phyloP scores from a whole-genome alignment of 2,329 filamentous ascomycete genomes.

The Fusarium sp. region DNA sequence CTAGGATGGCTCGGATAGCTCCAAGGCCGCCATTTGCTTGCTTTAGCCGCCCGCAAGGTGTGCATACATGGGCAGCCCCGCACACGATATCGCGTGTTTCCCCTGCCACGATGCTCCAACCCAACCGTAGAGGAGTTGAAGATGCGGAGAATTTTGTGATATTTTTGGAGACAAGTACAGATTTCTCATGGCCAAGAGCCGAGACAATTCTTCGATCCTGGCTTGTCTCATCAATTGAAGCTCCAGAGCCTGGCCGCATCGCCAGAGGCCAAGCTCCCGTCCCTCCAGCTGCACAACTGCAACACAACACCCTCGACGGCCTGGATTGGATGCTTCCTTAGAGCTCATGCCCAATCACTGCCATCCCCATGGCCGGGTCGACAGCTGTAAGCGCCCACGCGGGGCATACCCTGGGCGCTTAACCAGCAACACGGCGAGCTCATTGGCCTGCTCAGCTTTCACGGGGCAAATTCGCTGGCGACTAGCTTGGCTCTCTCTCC shows the following conservation, averaged over 20 bases:
- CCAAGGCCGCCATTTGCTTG: constrained; percentile 14
- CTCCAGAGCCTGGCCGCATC: constrained; percentile 15
- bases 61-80: constrained; percentile 39
- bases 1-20: constrained; percentile 25
- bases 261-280: constrained; percentile 26
- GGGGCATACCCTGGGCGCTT: constrained; percentile 31
- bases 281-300: constrained; percentile 1
- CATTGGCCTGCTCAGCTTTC: constrained; percentile 25
- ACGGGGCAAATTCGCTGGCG: constrained; percentile 20
- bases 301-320: constrained; percentile 1
- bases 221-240: constrained; percentile 6
- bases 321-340: constrained; percentile 6
- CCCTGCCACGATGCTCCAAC: constrained; percentile 12
- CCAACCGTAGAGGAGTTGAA: constrained; percentile 8
- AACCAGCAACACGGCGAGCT: constrained; percentile 8
- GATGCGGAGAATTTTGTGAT: background rate
- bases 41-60: constrained; percentile 36
- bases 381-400: constrained; percentile 33
- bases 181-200: background rate
- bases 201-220: background rate
- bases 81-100: constrained; percentile 20
- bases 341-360: constrained; percentile 24
- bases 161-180: background rate
- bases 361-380: constrained; percentile 12
- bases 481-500: constrained; percentile 13